Evolutionary conservation across 768 basidiomycete genomes (phyloP).

Genomic region (Lactarius sanguifluus): DNA sequence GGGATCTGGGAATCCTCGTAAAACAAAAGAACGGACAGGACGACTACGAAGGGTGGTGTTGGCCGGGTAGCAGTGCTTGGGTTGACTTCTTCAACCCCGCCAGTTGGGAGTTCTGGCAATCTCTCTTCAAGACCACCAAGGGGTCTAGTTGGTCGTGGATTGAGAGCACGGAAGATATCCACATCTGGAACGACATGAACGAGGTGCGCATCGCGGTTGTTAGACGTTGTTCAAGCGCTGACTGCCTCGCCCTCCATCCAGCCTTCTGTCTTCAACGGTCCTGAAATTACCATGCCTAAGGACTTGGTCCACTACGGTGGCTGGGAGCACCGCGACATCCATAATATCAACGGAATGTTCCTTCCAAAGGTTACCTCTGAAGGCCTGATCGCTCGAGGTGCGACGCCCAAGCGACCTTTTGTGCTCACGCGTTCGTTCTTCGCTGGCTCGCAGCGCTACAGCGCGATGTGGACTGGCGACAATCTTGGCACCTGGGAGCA

Average conservation of each 20-base stretch:
- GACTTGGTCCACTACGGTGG: constrained; percentile 85
- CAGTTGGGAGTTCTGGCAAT: constrained; percentile 89
- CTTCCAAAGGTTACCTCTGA: constrained; percentile 80
- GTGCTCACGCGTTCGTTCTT: constrained; percentile 95
- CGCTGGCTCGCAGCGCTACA: constrained; percentile 92
- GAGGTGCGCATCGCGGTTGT: constrained; percentile 55
- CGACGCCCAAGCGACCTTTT: constrained; percentile 82
- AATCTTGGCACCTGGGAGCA: constrained; percentile 98
- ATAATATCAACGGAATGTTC: constrained; percentile 98
- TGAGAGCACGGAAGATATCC: constrained; percentile 76
- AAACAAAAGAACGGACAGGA: constrained; percentile 77
- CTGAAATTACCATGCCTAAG: constrained; percentile 84
- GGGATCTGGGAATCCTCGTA: constrained; percentile 77
- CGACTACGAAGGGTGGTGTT: constrained; percentile 98
- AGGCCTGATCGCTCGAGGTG: constrained; percentile 73
- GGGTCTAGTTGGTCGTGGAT: constrained; percentile 71
- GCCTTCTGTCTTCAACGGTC: constrained; percentile 99
- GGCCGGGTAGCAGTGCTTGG: constrained; percentile 96
- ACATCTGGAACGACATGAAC: constrained; percentile 99
- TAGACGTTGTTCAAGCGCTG: constrained; percentile 5
- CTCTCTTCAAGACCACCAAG: constrained; percentile 66
- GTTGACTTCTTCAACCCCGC: constrained; percentile 94
- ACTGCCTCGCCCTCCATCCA: constrained; percentile 36
- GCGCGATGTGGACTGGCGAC: constrained; percentile 99
- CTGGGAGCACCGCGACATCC: constrained; percentile 98